Percentiles rank a stretch among this genome's conserved stretches.
phyloP scores from a whole-genome alignment of 192 early-diverging fungal species.

The Lobosporangium transversale region DNA sequence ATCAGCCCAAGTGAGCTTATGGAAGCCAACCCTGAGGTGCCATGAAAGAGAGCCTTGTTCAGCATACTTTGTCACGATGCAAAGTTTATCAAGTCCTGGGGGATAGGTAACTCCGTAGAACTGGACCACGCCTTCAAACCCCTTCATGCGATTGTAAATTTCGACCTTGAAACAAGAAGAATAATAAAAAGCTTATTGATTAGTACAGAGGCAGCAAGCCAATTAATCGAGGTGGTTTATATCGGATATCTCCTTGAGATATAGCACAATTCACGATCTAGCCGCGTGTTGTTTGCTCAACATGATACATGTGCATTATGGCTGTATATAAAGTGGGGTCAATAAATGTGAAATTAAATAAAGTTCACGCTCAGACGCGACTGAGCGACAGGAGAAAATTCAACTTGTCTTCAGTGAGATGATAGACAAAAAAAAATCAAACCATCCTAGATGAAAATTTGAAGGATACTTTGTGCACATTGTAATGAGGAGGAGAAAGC shows the following conservation, averaged over 20 bases:
- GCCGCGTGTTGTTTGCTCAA: no score
- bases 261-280: no score
- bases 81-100: conserved; percentile 38
- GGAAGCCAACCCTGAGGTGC: conserved; percentile 39
- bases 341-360: no score
- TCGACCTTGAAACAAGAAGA: conserved; percentile 23
- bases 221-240: no score
- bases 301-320: no score
- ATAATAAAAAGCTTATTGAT: neutral
- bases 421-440: neutral
- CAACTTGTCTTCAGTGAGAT: no score
- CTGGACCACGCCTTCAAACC: conserved; percentile 28
- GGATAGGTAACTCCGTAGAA: conserved; percentile 50
- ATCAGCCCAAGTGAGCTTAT: conserved; percentile 39
- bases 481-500: no score
- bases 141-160: conserved; percentile 39
- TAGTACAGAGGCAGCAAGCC: no score
- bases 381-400: no score
- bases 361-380: no score
- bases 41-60: conserved; percentile 43
- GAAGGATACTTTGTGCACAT: neutral
- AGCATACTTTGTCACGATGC: conserved; percentile 52
- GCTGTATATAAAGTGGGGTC: no score
- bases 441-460: neutral
- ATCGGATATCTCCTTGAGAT: no score